These are phyloP conservation scores for Metarhizium album DNA, from an alignment of 2,329 filamentous ascomycete genomes.

Conservation along the genomic window DNA sequence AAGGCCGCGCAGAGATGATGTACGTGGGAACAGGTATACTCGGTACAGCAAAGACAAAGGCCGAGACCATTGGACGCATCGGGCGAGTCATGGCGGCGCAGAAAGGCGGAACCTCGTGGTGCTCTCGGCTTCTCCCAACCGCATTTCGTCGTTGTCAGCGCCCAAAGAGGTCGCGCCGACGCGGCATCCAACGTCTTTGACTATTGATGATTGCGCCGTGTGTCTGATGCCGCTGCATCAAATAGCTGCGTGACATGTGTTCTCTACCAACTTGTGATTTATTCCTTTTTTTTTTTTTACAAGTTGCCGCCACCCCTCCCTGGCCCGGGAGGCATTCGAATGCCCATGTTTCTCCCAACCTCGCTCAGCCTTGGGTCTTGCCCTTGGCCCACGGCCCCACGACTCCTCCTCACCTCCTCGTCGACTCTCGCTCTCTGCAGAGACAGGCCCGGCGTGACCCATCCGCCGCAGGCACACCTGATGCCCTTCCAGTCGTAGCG, in stretches of 20 bases:
- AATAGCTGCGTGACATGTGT: background rate
- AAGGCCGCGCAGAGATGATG: too few species aligned
- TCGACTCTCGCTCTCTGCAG: conserved; percentile 76
- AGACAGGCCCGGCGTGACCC: conserved; percentile 86
- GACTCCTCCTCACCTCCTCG: conserved; percentile 35
- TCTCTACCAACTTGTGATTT: background rate
- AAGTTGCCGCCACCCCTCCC: conserved; percentile 26
- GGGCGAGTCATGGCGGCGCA: too few species aligned
- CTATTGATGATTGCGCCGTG: background rate
- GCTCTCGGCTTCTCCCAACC: too few species aligned
- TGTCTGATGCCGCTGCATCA: background rate
- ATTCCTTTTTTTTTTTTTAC: conserved; percentile 10
- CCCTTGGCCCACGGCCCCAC: conserved; percentile 7
- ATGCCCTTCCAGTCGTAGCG: conserved; percentile 96
- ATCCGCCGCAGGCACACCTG: conserved; percentile 80
- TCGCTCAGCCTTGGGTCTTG: conserved; percentile 12
- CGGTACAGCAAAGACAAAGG: too few species aligned
- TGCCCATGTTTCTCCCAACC: conserved; percentile 26
- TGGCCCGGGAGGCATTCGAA: conserved; percentile 43
- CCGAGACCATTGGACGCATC: too few species aligned
- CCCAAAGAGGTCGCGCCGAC: too few species aligned
- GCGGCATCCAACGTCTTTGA: too few species aligned
- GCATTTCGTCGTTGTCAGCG: too few species aligned
- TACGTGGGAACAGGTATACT: too few species aligned
- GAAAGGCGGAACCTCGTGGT: too few species aligned